Evolutionary conservation across 2,329 filamentous ascomycete species (phyloP), one percentile per base, ranked within the genome.

Genomic region (Colletotrichum liriopes): DNA sequence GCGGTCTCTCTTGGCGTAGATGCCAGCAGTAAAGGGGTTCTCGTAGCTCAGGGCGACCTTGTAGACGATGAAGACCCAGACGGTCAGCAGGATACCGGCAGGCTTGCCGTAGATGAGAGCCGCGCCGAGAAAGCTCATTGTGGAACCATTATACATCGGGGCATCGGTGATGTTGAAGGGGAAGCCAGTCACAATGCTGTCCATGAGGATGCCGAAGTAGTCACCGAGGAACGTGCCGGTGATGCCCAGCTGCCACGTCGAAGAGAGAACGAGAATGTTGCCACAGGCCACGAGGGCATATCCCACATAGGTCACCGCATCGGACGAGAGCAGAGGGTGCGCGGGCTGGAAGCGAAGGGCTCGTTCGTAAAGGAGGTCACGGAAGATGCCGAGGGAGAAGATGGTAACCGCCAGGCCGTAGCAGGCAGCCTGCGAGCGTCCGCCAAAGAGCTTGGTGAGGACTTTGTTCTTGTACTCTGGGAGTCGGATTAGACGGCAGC

Each of bases 171-270:
- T 89, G 83, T 93, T 98, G 88, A 99, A 99, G 2, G 96, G 96
- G 81, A 99, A 99, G 18, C 94, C 93, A 16, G 95, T 97, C 64
- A 99, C 95, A 78, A 96, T 96, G 76, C 93, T 86, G 81, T 98
- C 96, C 95, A 98, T 97, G 76, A 99, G 88, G 81, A 98, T 98
- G 77, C 96, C 96, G 81, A 98, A 99, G 87, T 99, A 99, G 86
- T 99, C 96, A 77, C 96, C 96, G 45, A 99, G 87, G 81, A 98
- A 99, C 47, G 96, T 99, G 74, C 96, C 96, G 0, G 95, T 98
- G 78, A 99, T 91, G 70, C 96, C 96, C 51, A 99, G 91, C 43
- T 92, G 93, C 91, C 92, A 98, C 84, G 97, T 98, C 73, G 93
- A 96, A 43, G 93, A 92, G 62, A 98, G 78, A 61, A 99, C 96